These are phyloP conservation scores for Scedosporium boydii DNA, from an alignment of 2,329 filamentous ascomycete genomes.

Conservation along the genomic window DNA sequence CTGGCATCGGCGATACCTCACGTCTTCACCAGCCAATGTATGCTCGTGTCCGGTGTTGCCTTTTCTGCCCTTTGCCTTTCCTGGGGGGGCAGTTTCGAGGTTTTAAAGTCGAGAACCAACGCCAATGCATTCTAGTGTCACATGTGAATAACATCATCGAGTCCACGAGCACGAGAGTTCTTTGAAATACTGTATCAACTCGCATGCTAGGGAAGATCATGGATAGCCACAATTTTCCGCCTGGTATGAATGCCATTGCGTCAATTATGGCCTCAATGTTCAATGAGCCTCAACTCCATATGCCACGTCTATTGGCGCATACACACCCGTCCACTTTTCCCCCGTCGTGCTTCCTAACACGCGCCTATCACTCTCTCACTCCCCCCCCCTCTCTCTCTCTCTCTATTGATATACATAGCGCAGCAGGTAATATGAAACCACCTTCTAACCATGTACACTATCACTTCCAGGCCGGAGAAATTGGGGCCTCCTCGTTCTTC, in stretches of 20 bases:
- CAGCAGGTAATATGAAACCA: too few species aligned
- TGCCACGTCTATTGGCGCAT: not conserved
- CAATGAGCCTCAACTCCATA: not conserved
- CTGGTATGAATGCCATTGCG: not conserved
- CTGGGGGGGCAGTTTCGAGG: too few species aligned
- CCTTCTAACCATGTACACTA: not conserved
- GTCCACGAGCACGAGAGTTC: not conserved
- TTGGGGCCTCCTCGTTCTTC: not conserved
- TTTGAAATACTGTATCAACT: not conserved
- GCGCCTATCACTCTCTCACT: not conserved
- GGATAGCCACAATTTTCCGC: not conserved
- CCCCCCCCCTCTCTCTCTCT: not conserved
- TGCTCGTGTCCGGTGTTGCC: not conserved
- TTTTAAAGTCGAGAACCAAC: too few species aligned
- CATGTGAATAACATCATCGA: not conserved
- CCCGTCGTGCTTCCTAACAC: not conserved
- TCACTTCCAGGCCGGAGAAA: not conserved
- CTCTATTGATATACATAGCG: too few species aligned
- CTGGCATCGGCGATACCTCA: not conserved
- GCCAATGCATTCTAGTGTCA: not conserved
- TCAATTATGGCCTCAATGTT: not conserved
- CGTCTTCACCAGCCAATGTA: not conserved
- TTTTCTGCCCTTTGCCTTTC: too few species aligned
- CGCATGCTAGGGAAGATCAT: not conserved
- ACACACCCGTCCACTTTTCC: not conserved